Evolutionary conservation across 805 yeast genomes (phyloP), one percentile per base, ranked within the genome.

Genomic region (Kodamaea jinghongensis): DNA sequence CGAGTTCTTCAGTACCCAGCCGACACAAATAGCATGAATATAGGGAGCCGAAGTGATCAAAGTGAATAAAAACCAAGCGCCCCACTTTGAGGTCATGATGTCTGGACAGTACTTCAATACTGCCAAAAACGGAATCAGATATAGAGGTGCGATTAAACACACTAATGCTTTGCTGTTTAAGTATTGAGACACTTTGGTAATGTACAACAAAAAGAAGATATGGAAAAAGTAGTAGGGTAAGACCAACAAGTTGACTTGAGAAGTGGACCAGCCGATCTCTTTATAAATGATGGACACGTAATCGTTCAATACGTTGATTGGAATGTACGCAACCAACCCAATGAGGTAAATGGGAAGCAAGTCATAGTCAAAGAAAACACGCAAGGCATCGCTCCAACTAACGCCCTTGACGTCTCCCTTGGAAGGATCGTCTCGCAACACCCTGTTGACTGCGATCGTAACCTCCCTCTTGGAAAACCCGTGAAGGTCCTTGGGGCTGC

Each of bases 1-100:
- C 6, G 86, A 71, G 49, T 81, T 81, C 17, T 76, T 57, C 1
- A 88, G 79, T 43, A 79, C 73, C 81, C 86, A 78, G 20, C 76
- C 64, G 17, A 78, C 80, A 43, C 74, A 63, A 37, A 81, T 56
- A 1, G 84, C 77, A 62, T 78, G 80, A 9, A 71, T 61, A 31
- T 71, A 71, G 0, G 80, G 76, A 28, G 67, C 61, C 12, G 72
- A 72, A 23, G 76, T 54, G n/a, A 67, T 45, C 12, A 67, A 36
- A 0, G 70, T 56, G 11, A 64, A 54, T 20, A 73, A 33, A 2
- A 61, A 65, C 51, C 60, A 70, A 2, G 75, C 67, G 9, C 70
- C 70, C 77, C 78, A 71, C 10, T 50, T 45, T 31, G 69, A 47
- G 6, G 51, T 47, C 51, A 61, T 67, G n/a, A 72, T 61, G 5